phyloP scores from a whole-genome alignment of 805 yeast genomes.

The Metschnikowia rubicola region DNA sequence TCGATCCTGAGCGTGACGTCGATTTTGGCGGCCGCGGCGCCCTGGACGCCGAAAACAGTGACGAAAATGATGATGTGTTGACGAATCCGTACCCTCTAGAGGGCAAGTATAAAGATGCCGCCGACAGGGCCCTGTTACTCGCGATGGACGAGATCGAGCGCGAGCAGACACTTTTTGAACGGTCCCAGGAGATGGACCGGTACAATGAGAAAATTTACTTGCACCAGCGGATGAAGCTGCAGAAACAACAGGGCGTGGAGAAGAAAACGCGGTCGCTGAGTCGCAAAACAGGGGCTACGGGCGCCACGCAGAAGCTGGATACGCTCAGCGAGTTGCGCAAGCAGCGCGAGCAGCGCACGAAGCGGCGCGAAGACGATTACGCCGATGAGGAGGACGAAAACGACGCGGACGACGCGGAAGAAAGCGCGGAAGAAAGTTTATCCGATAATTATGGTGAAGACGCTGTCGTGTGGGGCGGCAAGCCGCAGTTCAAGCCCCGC shows the following conservation, averaged over 20 bases:
- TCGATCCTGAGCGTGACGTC: slow-evolving; percentile 25
- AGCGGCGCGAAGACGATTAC: slow-evolving; percentile 26
- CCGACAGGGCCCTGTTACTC: slow-evolving; percentile 61
- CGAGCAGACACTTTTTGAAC: slow-evolving; percentile 85
- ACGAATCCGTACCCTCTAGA: slow-evolving; percentile 88
- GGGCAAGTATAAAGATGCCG: slow-evolving; percentile 82
- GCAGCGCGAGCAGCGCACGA: slow-evolving; percentile 65
- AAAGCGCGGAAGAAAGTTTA: slow-evolving; percentile 23
- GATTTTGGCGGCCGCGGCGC: slow-evolving; percentile 27
- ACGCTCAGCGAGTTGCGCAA: slow-evolving; percentile 71
- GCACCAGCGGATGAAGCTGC: slow-evolving; percentile 73
- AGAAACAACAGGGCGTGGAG: slow-evolving; percentile 27
- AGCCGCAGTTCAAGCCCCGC: slow-evolving; percentile 22
- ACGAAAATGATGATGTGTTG: slow-evolving; percentile 20
- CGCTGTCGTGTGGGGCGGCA: slow-evolving; percentile 36
- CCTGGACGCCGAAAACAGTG: slow-evolving; percentile 18
- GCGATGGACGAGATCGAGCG: slow-evolving; percentile 89
- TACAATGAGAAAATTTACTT: slow-evolving; percentile 80
- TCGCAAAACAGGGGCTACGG: slow-evolving; percentile 22
- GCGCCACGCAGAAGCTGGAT: slow-evolving; percentile 39
- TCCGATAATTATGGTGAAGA: slow-evolving; percentile 37
- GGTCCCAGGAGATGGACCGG: slow-evolving; percentile 88
- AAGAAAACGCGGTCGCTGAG: slow-evolving; percentile 37
- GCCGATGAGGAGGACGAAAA: slow-evolving; percentile 26
- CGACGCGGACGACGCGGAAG: slow-evolving; percentile 34